Base-by-base conservation (phyloP, 805 yeast genomes). In the Yarrowia divulgata region DNA sequence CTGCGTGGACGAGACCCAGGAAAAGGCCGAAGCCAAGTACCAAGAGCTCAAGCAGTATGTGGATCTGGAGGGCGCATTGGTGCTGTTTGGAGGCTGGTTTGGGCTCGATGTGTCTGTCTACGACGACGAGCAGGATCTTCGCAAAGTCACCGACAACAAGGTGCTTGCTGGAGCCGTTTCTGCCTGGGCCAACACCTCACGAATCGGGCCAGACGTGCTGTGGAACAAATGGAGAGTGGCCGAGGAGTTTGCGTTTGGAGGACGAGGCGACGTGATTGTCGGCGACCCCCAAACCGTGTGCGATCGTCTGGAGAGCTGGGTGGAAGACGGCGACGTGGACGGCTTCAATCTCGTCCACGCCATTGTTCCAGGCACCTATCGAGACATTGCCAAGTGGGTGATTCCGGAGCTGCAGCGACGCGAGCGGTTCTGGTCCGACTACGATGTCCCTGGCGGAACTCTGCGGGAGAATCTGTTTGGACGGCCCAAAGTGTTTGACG, bases 271-370 rank as follows among this genome's bases (percentile, higher is more conserved):
- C 19, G 75, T 77, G 12, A 71, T 79, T 42, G 74, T 74, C 43
- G 85, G 85, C 0, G 77, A 79, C 16, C 76, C 82, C 6, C 69
- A 71, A 14, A 78, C 79, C 58, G 81, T 82, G 29, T 83, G 82
- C 8, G 81, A 81, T 67, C 77, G 77, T 70, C 75, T 82, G 43
- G 80, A 81, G 69, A 69, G 73, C 54, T 82, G 82, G 80, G 80
- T 79, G 8, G 78, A 78, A 13, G 74, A 76, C 29, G 75, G 80
- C 18, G 82, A 78, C 58, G 77, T 82, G 32, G 85, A 82, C 70
- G 85, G 85, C 0, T 81, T 82, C 72, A 82, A 82, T 69, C 73
- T 82, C 55, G 77, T 79, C 1, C 78, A 80, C 71, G 79, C 83
- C 1, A 74, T 79, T 10, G 72, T 75, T 23, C 83, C 82, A 29